Evolutionary conservation across 257 asterid species (phyloP).

Genomic region (Echium plantagineum): DNA sequence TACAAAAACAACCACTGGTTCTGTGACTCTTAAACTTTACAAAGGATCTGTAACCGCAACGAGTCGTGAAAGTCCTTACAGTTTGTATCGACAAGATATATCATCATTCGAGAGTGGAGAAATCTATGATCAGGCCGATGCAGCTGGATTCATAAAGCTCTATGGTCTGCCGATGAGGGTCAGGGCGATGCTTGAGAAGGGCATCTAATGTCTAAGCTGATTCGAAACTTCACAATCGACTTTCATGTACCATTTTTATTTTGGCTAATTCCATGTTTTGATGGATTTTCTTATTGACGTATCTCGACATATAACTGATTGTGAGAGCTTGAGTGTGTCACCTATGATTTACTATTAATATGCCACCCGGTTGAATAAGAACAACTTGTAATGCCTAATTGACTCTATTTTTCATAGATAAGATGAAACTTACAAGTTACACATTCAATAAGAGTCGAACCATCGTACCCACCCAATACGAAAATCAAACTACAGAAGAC

Average conservation of each 20-base stretch:
- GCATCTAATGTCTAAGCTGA: constrained; percentile 24
- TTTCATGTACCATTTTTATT: not conserved
- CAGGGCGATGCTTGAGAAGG: constrained; percentile 68
- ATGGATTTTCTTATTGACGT: not conserved
- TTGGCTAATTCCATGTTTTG: no score
- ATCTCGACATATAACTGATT: not conserved
- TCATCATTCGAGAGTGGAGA: constrained; percentile 91
- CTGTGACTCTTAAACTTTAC: constrained; percentile 75
- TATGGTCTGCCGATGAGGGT: constrained; percentile 89
- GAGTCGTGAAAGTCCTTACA: constrained; percentile 60
- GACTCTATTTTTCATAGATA: no score
- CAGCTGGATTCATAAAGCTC: constrained; percentile 84
- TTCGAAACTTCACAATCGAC: not conserved
- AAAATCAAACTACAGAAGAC: no score
- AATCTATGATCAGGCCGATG: constrained; percentile 82
- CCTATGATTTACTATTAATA: not conserved
- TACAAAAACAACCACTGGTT: constrained; percentile 63
- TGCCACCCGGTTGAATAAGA: no score
- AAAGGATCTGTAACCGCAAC: constrained; percentile 66
- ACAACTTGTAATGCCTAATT: no score
- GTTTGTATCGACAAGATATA: constrained; percentile 74
- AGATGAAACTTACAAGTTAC: no score
- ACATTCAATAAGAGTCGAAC: no score
- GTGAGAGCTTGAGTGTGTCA: not conserved
- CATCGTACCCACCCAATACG: no score